Evolutionary conservation across 768 basidiomycete species (phyloP), one percentile per base, ranked within the genome.

Genomic region (Arthromyces matolae): DNA sequence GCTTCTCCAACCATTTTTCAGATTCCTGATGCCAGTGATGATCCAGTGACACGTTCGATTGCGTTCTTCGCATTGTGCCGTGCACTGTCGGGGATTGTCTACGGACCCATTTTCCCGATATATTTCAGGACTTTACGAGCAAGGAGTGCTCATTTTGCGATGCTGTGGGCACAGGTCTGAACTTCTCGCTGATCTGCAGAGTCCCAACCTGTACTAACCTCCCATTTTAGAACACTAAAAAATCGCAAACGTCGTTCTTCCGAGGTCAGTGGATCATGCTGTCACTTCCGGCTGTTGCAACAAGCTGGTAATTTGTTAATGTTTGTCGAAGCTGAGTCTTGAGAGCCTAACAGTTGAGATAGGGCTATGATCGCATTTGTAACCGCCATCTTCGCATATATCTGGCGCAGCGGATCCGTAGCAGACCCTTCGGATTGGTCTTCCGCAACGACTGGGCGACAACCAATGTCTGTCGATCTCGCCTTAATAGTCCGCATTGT

Each of bases 1-100:
- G 54, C 47, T 4, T 55, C 54, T 27, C 47, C 54, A 14, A 55
- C 50, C 2, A 49, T 51, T n/a, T 49, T 53, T 19, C 49, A 56
- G 29, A 56, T 56, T 27, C 46, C 46, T 23, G 42, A 56, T 9
- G 45, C 51, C n/a, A 46, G 52, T 24, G 39, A 51, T 20, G 55
- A 53, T 22, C 55, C 52, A 7, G 49, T 56, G 6, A 56, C 52
- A 1, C 49, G 52, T 25, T 53, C 51, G 4, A 42, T 56, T 18
- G 49, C 51, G 3, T 56, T 53, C 32, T 42, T 53, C 19, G 45
- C 52, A 2, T 45, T 56, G 13, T 50, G 46, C 19, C 46, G 55
- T 10, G 49, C 55, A 18, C 42, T 56, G 25, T 49, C 45, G 4
- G 52, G 55, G 2, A 45, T 53, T 27, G 35, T 53, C 8, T 53